Conservation (phyloP, 202 grass and related monocot species). For the Elaeis oleifera region DNA sequence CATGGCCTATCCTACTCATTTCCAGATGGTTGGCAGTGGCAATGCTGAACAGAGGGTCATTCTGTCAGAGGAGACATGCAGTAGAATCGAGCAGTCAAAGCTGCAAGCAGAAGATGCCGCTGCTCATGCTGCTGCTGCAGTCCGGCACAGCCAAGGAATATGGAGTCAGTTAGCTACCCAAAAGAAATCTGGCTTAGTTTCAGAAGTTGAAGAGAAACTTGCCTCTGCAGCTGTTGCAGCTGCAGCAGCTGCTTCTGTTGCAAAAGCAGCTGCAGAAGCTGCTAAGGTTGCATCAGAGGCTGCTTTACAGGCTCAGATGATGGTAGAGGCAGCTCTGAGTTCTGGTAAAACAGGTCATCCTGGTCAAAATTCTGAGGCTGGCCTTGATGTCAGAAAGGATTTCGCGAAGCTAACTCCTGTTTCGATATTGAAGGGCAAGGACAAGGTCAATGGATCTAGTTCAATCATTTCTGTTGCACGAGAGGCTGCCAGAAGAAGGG, state of each 20-base stretch:
- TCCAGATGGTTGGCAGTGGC: constrained; percentile 30
- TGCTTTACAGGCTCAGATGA: constrained; percentile 78
- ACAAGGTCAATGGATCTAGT: constrained; percentile 28
- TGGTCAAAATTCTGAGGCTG: constrained; percentile 13
- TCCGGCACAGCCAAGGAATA: constrained; percentile 58
- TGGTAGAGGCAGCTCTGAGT: constrained; percentile 63
- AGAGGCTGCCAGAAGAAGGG: constrained; percentile 77
- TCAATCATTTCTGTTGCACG: constrained; percentile 78
- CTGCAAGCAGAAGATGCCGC: constrained; percentile 54
- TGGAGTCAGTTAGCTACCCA: constrained; percentile 56
- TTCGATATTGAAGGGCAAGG: constrained; percentile 46
- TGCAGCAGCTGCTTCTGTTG: constrained; percentile 80
- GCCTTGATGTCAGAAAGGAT: constrained; percentile 20
- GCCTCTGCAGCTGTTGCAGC: constrained; percentile 71
- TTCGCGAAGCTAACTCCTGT: constrained; percentile 24
- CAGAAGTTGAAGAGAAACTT: constrained; percentile 78
- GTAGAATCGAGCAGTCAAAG: constrained; percentile 63
- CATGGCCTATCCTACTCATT: constrained; percentile 37
- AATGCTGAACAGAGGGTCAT: constrained; percentile 33
- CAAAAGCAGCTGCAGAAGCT: constrained; percentile 78
- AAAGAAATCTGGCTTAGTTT: constrained; percentile 39
- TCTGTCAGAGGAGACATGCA: constrained; percentile 48
- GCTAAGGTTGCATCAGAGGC: constrained; percentile 85
- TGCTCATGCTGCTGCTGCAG: constrained; percentile 42
- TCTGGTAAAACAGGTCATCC: constrained; percentile 27